Evolutionary conservation across 257 asterid genomes (phyloP).

Genomic region (Coffea canephora): DNA sequence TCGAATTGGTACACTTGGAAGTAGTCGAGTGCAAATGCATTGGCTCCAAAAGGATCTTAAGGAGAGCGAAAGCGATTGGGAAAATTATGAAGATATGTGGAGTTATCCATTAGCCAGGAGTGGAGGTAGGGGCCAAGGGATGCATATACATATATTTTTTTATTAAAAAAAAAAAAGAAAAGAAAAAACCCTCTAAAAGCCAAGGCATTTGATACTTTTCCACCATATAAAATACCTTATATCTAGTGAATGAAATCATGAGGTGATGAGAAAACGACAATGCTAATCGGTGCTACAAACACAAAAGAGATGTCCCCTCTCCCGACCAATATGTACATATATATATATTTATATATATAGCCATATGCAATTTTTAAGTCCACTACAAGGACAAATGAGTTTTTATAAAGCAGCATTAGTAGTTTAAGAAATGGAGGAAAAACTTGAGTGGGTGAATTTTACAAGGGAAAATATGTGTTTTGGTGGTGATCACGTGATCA

Average conservation of each 20-base stretch:
- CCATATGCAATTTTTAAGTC: background rate
- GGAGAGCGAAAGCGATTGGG: background rate
- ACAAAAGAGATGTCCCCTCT: background rate
- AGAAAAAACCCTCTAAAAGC: background rate
- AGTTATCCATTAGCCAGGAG: background rate
- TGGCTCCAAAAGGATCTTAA: constrained; percentile 4
- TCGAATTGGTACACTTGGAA: background rate
- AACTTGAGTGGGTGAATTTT: background rate
- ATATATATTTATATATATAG: background rate
- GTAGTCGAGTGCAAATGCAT: background rate
- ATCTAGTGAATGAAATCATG: background rate
- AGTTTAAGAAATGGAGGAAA: background rate
- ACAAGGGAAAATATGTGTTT: background rate
- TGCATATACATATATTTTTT: too few species aligned
- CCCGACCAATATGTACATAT: too few species aligned
- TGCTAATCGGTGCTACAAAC: background rate
- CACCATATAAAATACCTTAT: background rate
- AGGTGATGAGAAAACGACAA: constrained; percentile 9
- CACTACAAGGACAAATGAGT: background rate
- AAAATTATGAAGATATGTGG: background rate
- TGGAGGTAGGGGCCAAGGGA: background rate
- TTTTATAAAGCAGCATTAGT: background rate
- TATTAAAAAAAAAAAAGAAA: background rate
- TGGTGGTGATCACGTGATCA: background rate
- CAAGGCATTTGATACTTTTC: constrained; percentile 6